Conservation (phyloP, 352 stramenopile genomes). For the Proteromonas lacertae region DNA sequence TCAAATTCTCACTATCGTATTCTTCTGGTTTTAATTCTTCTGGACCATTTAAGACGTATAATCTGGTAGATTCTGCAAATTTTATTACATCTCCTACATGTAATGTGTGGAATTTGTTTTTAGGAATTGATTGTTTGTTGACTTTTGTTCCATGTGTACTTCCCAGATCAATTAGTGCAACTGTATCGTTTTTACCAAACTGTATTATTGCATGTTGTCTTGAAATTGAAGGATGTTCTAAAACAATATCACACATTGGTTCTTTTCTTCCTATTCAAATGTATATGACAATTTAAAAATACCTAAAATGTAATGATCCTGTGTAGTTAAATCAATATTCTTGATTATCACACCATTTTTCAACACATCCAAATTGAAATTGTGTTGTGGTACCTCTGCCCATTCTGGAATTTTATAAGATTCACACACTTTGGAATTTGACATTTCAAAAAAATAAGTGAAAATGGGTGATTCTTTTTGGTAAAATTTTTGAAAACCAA, state of each 20-base stretch:
- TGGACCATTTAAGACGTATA: conserved; percentile 31
- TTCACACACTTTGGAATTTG: no score
- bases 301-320: not conserved
- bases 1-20: conserved; percentile 18
- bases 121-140: conserved; percentile 24
- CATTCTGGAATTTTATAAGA: not conserved
- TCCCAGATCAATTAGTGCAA: conserved; percentile 27
- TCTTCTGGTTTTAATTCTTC: conserved; percentile 24
- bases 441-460: no score
- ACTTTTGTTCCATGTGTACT: conserved; percentile 39
- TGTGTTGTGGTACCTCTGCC: not conserved
- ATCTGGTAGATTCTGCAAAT: conserved; percentile 39
- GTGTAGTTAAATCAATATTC: not conserved
- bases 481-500: no score
- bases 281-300: no score
- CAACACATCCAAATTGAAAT: not conserved
- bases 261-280: conserved; percentile 11
- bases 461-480: no score
- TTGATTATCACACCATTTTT: not conserved
- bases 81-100: conserved; percentile 34
- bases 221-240: conserved; percentile 31
- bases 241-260: conserved; percentile 9
- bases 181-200: conserved; percentile 17
- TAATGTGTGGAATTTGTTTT: conserved; percentile 19
- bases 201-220: conserved; percentile 25